phyloP scores from a whole-genome alignment of 2,329 filamentous ascomycete species.

The Exophiala aquamarina region DNA sequence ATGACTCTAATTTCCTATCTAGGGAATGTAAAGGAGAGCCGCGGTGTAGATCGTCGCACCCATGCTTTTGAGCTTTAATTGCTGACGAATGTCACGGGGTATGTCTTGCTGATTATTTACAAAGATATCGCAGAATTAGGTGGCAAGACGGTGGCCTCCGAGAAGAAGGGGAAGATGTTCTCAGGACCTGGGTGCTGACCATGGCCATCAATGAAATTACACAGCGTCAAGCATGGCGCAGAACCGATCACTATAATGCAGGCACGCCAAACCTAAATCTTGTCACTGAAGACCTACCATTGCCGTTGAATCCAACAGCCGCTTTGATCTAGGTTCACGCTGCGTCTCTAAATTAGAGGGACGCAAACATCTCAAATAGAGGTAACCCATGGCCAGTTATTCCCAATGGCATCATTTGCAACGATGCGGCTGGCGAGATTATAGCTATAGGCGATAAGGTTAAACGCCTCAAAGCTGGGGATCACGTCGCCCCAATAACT shows the following conservation, averaged over 20 bases:
- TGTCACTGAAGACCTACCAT: too few relatives aligned
- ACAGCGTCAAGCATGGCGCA: too few relatives aligned
- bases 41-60: too few relatives aligned
- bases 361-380: not conserved
- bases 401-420: not conserved
- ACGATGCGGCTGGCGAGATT: not conserved
- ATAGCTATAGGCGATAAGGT: not conserved
- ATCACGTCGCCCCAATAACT: slow-evolving; percentile 38
- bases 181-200: not conserved
- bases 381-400: not conserved
- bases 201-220: too few relatives aligned
- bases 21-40: too few relatives aligned
- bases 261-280: too few relatives aligned
- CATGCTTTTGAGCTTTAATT: too few relatives aligned
- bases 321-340: not conserved
- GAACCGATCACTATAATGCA: too few relatives aligned
- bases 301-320: not conserved
- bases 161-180: not conserved
- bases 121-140: too few relatives aligned
- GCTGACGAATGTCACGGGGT: too few relatives aligned
- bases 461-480: slow-evolving; percentile 12
- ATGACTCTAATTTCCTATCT: too few relatives aligned
- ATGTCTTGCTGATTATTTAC: not conserved
- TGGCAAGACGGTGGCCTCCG: not conserved
- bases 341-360: not conserved